Conservation (phyloP, 257 asterid species). For the Lycium ferocissimum region DNA sequence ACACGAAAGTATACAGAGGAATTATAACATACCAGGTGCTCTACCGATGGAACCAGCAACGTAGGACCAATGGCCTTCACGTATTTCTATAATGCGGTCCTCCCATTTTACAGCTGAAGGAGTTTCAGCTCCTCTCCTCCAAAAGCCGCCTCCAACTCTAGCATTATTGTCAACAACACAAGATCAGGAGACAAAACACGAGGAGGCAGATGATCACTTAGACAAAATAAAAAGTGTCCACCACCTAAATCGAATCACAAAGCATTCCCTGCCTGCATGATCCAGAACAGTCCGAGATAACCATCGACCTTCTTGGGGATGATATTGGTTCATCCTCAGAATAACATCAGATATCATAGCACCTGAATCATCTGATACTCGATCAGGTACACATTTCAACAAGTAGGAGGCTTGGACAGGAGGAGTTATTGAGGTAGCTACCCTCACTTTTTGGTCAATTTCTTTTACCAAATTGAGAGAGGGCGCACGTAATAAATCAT, state of each 20-base stretch:
- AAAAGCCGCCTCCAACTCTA: conserved; percentile 87
- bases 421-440: conserved; percentile 80
- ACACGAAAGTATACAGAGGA: neutral
- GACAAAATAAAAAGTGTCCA: neutral
- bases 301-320: conserved; percentile 97
- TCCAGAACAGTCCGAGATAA: conserved; percentile 87
- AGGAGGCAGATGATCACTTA: neutral
- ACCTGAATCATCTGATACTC: conserved; percentile 92
- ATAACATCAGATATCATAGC: conserved; percentile 94
- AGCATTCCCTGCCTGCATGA: conserved; percentile 93
- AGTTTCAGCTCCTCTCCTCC: conserved; percentile 91
- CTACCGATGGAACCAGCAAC: conserved; percentile 80
- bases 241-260: conserved; percentile 84
- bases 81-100: conserved; percentile 74
- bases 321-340: conserved; percentile 75
- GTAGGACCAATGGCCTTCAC: conserved; percentile 92
- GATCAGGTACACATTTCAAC: conserved; percentile 85
- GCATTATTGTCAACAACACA: conserved; percentile 27
- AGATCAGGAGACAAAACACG: neutral
- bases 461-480: conserved; percentile 65
- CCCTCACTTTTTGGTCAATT: conserved; percentile 49
- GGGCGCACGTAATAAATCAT: conserved; percentile 78
- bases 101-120: conserved; percentile 86
- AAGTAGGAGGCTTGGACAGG: conserved; percentile 88
- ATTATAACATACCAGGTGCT: conserved; percentile 75